These are phyloP conservation scores for Penicillium sp. DNA, from an alignment of 2,329 filamentous ascomycete genomes.

Conservation along the genomic window DNA sequence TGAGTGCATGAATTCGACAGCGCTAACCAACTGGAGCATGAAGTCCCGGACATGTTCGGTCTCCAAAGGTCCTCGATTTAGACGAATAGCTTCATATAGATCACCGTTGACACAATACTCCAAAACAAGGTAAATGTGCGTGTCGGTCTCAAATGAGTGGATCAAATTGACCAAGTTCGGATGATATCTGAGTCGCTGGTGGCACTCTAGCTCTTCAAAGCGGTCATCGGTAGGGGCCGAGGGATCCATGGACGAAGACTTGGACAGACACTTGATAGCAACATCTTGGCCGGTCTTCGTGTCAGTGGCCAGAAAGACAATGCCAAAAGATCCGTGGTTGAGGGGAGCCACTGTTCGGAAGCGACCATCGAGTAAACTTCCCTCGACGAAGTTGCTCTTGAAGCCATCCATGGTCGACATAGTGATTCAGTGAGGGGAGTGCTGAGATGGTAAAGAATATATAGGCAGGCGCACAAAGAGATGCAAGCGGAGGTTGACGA, in stretches of 20 bases:
- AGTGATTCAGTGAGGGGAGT: conserved; percentile 8
- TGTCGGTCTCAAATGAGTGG: conserved; percentile 83
- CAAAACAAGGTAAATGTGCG: conserved; percentile 85
- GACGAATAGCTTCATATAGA: conserved; percentile 92
- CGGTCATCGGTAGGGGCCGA: conserved; percentile 68
- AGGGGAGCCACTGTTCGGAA: conserved; percentile 88
- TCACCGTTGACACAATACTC: conserved; percentile 95
- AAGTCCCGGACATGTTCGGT: conserved; percentile 96
- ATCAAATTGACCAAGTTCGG: conserved; percentile 91
- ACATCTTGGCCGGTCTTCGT: conserved; percentile 69
- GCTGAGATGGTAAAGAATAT: conserved; percentile 1
- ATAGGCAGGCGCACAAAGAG: no score
- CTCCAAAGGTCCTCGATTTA: conserved; percentile 78
- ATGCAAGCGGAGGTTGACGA: conserved; percentile 6
- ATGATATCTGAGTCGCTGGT: conserved; percentile 71
- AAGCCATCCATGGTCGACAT: conserved; percentile 31
- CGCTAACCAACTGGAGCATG: conserved; percentile 89
- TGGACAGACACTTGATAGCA: conserved; percentile 94
- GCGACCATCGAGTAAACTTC: conserved; percentile 54
- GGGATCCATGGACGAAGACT: conserved; percentile 60
- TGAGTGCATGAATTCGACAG: conserved; percentile 82
- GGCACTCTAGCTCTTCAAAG: conserved; percentile 57
- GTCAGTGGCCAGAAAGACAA: conserved; percentile 93
- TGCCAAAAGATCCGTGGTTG: conserved; percentile 97
- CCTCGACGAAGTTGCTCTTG: conserved; percentile 34